Percentiles rank a stretch among this genome's conserved stretches.
Conservation (phyloP, 1,284 basidiomycete genomes). For the Sanguinoderma infundibulare region DNA sequence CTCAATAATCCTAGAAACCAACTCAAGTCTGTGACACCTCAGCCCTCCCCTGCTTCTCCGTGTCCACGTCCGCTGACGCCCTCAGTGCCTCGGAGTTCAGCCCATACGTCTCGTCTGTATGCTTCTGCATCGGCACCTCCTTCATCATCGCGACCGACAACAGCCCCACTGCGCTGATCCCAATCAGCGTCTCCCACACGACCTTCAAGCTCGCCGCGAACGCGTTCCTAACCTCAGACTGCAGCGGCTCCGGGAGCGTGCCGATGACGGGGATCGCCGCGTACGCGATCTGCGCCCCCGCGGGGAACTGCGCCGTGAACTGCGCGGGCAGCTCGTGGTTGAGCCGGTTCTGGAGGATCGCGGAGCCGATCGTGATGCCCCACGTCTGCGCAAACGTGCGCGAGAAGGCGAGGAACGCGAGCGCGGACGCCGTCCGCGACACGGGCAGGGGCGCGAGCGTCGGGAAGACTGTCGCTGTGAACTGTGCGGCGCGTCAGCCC, state of each 20-base stretch:
- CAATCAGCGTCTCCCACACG: slow-evolving; percentile 36
- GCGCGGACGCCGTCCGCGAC: slow-evolving; percentile 36
- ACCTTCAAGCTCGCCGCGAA: slow-evolving; percentile 34
- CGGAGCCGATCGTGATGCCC: slow-evolving; percentile 22
- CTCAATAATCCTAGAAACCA: background rate
- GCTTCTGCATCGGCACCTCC: slow-evolving; percentile 20
- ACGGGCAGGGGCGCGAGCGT: slow-evolving; percentile 41
- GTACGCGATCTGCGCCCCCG: slow-evolving; percentile 33
- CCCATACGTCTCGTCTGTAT: slow-evolving; percentile 15
- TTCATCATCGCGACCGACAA: slow-evolving; percentile 11
- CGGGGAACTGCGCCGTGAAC: slow-evolving; percentile 23
- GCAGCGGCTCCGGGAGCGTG: slow-evolving; percentile 26
- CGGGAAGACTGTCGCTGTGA: slow-evolving; percentile 29
- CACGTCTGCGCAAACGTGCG: slow-evolving; percentile 36
- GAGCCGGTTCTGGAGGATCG: slow-evolving; percentile 26
- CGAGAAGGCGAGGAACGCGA: slow-evolving; percentile 42
- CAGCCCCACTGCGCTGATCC: slow-evolving; percentile 29
- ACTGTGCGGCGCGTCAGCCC: background rate
- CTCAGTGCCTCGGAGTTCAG: background rate
- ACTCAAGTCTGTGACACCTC: background rate
- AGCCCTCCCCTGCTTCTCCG: background rate
- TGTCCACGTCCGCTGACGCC: background rate
- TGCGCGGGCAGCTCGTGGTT: slow-evolving; percentile 7
- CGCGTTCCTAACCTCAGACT: slow-evolving; percentile 30
- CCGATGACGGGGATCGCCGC: slow-evolving; percentile 36